Base-by-base conservation (phyloP, 2,329 filamentous ascomycete genomes). In the Pseudogymnoascus sp. region DNA sequence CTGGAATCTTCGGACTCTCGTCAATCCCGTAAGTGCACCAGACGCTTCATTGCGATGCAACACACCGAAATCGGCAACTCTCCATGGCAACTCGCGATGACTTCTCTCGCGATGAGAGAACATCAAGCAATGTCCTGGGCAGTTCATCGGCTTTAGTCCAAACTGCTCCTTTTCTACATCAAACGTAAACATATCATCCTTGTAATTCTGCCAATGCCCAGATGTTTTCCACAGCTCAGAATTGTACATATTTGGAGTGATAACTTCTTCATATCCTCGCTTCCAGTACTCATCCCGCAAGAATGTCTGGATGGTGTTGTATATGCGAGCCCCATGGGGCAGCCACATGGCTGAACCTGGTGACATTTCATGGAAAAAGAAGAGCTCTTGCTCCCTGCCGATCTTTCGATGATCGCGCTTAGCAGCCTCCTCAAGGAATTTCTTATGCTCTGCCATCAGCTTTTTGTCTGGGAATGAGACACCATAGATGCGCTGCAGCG, bases 391-490 rank as follows among this genome's bases (percentile, higher is more conserved):
- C 67, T 97, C 92, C 73, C 88, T 90, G 67, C 92, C 94, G 69
- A 99, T 92, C 78, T 90, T 91, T 68, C 93, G 84, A 74, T 99
- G 94, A 73, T 97, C 94, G 67, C 94, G 88, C 82, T 96, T 96
- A 66, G 94, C 93, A n/a, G 94, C 94, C 78, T 99, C 94, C 72
- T 96, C 93, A 31, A 99, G 83, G 78, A 96, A 95, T 73, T 93
- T 92, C 78, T 96, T 87, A 79, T 97, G 92, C 72, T 95, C 92
- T 56, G 90, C 86, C 78, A 99, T 90, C 71, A 86, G 84, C 79
- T 96, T 96, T 84, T 99, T 97, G 77, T 96, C 92, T 3, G 93
- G 93, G 76, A 92, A 99, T 5, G 92, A 95, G 64, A 99, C 89
- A 76, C 94, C 94, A 71, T 97, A 96, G 70, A 99, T 95, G 72